phyloP scores from a whole-genome alignment of 371 early-diverging fungal genomes.

The Mucor irregularis region DNA sequence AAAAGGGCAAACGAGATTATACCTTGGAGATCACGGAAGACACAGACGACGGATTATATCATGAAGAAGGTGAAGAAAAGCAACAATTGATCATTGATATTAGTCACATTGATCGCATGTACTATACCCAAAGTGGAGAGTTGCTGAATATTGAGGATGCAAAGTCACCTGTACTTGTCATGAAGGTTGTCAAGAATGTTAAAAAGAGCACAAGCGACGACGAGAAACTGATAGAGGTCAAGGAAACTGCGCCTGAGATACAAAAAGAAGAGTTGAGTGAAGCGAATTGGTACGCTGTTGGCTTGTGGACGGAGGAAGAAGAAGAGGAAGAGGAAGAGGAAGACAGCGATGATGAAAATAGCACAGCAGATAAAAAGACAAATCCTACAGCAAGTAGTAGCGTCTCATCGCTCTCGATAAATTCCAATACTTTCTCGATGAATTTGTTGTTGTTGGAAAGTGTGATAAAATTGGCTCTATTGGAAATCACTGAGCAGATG shows the following conservation, averaged over 20 bases:
- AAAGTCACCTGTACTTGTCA: slow-evolving; percentile 65
- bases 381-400: not conserved
- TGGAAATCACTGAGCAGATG: slow-evolving; percentile 65
- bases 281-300: slow-evolving; percentile 46
- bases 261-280: slow-evolving; percentile 31
- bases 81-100: slow-evolving; percentile 28
- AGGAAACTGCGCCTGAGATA: slow-evolving; percentile 31
- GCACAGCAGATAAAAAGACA: slow-evolving; percentile 3
- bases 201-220: not conserved
- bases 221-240: slow-evolving; percentile 18
- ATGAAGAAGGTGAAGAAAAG: slow-evolving; percentile 50
- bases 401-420: not conserved
- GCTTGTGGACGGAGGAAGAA: slow-evolving; percentile 26
- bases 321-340: slow-evolving; percentile 16
- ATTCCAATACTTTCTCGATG: not conserved
- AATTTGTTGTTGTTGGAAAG: slow-evolving; percentile 70
- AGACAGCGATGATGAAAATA: slow-evolving; percentile 22
- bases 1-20: slow-evolving; percentile 28
- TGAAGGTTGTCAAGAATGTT: slow-evolving; percentile 49
- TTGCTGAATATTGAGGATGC: slow-evolving; percentile 74
- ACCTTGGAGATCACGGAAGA: slow-evolving; percentile 60
- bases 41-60: slow-evolving; percentile 73
- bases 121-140: slow-evolving; percentile 70
- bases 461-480: slow-evolving; percentile 58
- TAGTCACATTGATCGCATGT: slow-evolving; percentile 53